Percentiles rank a stretch among this genome's conserved stretches.
Conservation (phyloP, 164 flowering plant species). For the Aristolochia californica region DNA sequence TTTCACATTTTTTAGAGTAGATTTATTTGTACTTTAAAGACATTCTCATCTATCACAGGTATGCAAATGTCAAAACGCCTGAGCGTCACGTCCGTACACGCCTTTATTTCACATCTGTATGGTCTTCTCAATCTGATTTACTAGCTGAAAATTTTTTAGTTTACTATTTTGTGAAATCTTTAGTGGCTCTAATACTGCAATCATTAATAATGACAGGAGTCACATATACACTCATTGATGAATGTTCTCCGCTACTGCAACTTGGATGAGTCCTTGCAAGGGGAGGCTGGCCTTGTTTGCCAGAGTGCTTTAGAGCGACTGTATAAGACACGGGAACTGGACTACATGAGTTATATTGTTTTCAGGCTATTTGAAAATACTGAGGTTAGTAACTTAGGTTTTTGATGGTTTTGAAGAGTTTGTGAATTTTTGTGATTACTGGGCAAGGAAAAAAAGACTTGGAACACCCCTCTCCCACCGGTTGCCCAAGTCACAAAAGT, state of each 20-base stretch:
- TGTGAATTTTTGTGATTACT: too few species aligned
- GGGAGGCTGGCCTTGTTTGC: constrained; percentile 81
- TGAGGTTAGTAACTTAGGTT: constrained; percentile 38
- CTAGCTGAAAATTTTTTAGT: too few species aligned
- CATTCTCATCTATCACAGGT: constrained; percentile 34
- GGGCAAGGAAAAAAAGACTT: too few species aligned
- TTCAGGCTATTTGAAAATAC: constrained; percentile 92
- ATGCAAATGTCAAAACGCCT: constrained; percentile 96
- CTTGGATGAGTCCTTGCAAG: constrained; percentile 91
- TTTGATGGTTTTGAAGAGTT: neutral
- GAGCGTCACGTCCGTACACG: constrained; percentile 96
- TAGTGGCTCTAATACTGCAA: too few species aligned
- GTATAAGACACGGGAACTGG: constrained; percentile 87
- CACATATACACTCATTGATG: constrained; percentile 96
- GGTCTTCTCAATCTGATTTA: constrained; percentile 7
- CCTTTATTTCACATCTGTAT: constrained; percentile 93
- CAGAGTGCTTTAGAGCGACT: constrained; percentile 75
- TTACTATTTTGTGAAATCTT: too few species aligned
- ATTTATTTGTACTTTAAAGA: constrained; percentile 38
- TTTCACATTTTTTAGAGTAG: neutral
- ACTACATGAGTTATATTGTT: constrained; percentile 97
- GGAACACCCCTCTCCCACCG: too few species aligned
- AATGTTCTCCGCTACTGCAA: constrained; percentile 98
- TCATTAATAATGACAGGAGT: constrained; percentile 49
- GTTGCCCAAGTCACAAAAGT: too few species aligned